Percentiles rank a stretch among this genome's conserved stretches.
phyloP scores from a whole-genome alignment of 768 basidiomycete species.

The Amanita subjunquillea region DNA sequence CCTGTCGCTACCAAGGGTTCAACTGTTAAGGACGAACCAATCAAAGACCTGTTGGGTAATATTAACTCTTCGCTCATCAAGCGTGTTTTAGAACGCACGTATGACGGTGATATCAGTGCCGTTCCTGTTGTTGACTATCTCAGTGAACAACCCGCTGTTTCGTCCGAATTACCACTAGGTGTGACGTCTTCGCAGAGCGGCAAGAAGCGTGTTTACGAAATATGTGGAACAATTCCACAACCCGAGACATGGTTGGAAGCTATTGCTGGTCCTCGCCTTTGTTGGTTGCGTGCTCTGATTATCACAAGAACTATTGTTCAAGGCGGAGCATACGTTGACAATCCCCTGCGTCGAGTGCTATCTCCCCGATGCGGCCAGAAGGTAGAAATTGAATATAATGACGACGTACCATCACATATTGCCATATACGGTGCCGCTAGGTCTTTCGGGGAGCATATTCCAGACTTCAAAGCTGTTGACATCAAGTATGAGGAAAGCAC shows the following conservation, averaged over 20 bases:
- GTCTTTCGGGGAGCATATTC: constrained; percentile 63
- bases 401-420: constrained; percentile 44
- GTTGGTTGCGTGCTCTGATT: constrained; percentile 82
- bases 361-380: constrained; percentile 74
- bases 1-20: constrained; percentile 91
- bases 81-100: constrained; percentile 70
- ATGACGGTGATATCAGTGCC: constrained; percentile 61
- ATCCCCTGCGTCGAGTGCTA: constrained; percentile 82
- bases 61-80: constrained; percentile 71
- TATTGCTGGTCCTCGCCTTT: constrained; percentile 71
- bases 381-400: constrained; percentile 47
- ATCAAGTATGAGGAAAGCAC: constrained; percentile 46
- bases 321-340: constrained; percentile 76
- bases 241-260: constrained; percentile 70
- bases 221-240: constrained; percentile 47
- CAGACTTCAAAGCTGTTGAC: constrained; percentile 76
- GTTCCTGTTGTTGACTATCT: constrained; percentile 86
- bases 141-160: constrained; percentile 28
- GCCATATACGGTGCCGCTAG: constrained; percentile 71
- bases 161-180: constrained; percentile 22
- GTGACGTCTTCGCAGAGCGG: constrained; percentile 32
- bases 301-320: constrained; percentile 79
- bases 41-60: constrained; percentile 85
- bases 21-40: constrained; percentile 83
- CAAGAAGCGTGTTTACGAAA: constrained; percentile 35